Evolutionary conservation across 2,329 filamentous ascomycete genomes (phyloP).

Genomic region (Trichophyton verrucosum): DNA sequence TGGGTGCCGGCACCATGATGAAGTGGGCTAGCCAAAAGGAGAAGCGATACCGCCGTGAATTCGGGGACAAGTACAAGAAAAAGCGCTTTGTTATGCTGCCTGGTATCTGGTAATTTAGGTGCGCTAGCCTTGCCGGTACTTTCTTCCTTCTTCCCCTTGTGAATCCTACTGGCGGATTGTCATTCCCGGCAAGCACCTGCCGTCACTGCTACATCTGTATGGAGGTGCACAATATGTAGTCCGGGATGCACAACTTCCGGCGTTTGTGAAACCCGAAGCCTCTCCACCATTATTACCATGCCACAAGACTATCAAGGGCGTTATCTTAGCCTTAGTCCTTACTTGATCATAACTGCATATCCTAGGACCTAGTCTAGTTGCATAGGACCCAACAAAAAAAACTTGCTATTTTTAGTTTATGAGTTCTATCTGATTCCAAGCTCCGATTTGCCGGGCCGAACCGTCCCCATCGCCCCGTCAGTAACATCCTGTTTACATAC

Average conservation of each 20-base stretch:
- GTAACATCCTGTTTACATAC: too few relatives aligned
- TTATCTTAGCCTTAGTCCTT: neutral
- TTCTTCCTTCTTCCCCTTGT: neutral
- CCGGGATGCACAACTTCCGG: neutral
- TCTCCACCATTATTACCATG: neutral
- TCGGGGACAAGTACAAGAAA: conserved; percentile 87
- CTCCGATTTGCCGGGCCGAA: neutral
- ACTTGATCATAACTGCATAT: neutral
- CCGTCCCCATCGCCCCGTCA: neutral
- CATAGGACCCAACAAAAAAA: neutral
- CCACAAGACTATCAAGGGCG: neutral
- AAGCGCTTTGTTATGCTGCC: conserved; percentile 79
- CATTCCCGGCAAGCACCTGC: neutral
- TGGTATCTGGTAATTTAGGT: conserved; percentile 50
- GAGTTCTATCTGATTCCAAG: neutral
- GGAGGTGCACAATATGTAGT: neutral
- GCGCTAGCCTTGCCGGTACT: neutral
- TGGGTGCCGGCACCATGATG: conserved; percentile 69
- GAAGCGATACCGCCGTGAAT: conserved; percentile 74
- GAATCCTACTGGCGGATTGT: neutral
- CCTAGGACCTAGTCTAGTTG: neutral
- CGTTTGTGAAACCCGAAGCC: neutral
- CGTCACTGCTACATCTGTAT: neutral
- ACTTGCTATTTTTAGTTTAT: neutral
- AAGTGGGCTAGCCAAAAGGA: conserved; percentile 89